Conservation (phyloP, 345 rosid genomes). For the Bretschneidera sinensis region DNA sequence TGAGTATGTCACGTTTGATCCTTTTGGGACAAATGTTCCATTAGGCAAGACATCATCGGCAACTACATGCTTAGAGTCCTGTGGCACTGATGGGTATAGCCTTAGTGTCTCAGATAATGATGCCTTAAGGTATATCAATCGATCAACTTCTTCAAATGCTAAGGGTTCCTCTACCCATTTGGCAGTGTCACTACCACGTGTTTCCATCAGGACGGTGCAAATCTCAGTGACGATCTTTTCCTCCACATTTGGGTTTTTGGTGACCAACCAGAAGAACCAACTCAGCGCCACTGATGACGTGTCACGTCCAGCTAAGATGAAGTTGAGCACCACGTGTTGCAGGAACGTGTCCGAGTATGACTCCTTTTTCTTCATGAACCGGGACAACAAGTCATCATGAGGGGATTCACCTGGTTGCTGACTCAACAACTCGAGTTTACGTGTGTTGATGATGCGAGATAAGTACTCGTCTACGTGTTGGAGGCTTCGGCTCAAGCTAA, state of each 20-base stretch:
- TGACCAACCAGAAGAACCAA: conserved; percentile 72
- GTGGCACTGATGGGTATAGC: conserved; percentile 72
- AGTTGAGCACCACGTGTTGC: conserved; percentile 62
- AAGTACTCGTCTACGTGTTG: conserved; percentile 45
- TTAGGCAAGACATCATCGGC: conserved; percentile 55
- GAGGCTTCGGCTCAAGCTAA: conserved; percentile 51
- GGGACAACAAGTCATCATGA: conserved; percentile 62
- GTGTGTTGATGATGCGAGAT: conserved; percentile 52
- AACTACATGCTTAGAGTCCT: conserved; percentile 62
- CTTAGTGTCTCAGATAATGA: conserved; percentile 69
- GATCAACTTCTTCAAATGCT: conserved; percentile 59
- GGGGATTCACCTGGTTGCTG: conserved; percentile 30
- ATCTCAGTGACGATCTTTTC: conserved; percentile 56
- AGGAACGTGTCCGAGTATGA: conserved; percentile 59
- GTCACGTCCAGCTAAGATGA: conserved; percentile 86
- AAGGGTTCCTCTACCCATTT: conserved; percentile 53
- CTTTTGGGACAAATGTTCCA: conserved; percentile 60
- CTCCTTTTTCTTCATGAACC: conserved; percentile 71
- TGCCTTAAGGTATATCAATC: conserved; percentile 57
- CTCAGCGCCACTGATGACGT: conserved; percentile 70
- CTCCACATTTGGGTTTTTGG: conserved; percentile 45
- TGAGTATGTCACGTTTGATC: conserved; percentile 64
- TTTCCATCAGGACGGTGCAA: conserved; percentile 46
- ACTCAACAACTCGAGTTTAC: conserved; percentile 46
- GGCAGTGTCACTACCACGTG: conserved; percentile 43